A percentile compares a stretch with the other conserved stretches of the same genome.
phyloP scores from a whole-genome alignment of 345 rosid genomes.

The Corchorus olitorius region DNA sequence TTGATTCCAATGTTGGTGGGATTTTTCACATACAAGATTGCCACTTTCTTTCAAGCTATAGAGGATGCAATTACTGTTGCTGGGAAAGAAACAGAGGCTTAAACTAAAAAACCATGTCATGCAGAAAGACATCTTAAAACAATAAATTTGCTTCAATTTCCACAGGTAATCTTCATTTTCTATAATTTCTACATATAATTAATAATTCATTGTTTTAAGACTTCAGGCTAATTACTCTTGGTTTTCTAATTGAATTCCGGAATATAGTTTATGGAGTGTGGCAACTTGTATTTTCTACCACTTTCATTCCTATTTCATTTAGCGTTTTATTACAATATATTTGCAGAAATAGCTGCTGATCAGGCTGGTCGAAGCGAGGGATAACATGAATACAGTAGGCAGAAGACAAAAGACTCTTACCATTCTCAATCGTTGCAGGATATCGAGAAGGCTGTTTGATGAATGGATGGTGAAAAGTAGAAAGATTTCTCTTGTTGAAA shows the following conservation, averaged over 20 bases:
- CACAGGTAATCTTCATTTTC: constrained; percentile 16
- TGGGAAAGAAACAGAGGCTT: constrained; percentile 34
- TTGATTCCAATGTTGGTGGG: constrained; percentile 94
- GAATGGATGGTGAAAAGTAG: no score
- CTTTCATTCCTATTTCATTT: no score
- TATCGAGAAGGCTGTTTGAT: not conserved
- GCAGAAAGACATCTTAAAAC: not conserved
- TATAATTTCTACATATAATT: not conserved
- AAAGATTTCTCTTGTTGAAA: not conserved
- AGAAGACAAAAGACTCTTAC: not conserved
- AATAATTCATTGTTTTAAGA: not conserved
- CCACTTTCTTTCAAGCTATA: constrained; percentile 83
- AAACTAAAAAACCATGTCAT: constrained; percentile 4
- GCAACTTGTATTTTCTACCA: no score
- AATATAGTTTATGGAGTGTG: no score
- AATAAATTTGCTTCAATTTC: not conserved
- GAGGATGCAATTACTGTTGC: constrained; percentile 60
- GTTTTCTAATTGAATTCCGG: no score
- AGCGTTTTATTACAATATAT: not conserved
- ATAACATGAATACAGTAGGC: not conserved
- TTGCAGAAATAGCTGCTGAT: not conserved
- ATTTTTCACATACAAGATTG: constrained; percentile 89
- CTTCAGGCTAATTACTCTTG: not conserved
- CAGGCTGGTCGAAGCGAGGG: not conserved
- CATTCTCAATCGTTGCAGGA: not conserved